Evolutionary conservation across 305 asterid genomes (phyloP).

Genomic region (Fraxinus velutina): DNA sequence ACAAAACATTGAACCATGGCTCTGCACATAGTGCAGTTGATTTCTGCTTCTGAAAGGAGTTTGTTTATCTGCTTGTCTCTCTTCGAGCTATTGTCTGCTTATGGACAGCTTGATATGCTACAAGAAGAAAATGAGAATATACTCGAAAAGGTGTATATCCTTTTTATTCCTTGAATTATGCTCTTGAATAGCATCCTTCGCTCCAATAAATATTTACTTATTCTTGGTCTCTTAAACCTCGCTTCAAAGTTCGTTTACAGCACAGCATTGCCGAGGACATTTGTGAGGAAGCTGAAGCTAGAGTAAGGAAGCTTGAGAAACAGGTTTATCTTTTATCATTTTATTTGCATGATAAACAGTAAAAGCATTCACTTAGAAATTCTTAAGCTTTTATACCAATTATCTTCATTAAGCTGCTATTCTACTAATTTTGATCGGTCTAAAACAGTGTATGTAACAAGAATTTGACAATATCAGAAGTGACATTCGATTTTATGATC

Average conservation of each 20-base stretch:
- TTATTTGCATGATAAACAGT: background rate
- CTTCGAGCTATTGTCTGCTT: conserved; percentile 33
- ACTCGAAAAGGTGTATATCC: conserved; percentile 57
- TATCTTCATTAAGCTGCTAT: background rate
- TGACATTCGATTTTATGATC: background rate
- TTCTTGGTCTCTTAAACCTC: conserved; percentile 21
- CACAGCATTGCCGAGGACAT: conserved; percentile 70
- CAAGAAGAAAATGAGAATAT: conserved; percentile 85
- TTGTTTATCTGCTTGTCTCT: conserved; percentile 15
- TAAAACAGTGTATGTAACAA: background rate
- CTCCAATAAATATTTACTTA: conserved; percentile 20
- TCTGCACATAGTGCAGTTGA: conserved; percentile 16
- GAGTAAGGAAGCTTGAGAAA: conserved; percentile 52
- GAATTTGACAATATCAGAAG: background rate
- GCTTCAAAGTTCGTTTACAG: conserved; percentile 30
- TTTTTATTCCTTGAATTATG: conserved; percentile 18
- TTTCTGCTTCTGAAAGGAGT: background rate
- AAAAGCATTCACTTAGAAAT: background rate
- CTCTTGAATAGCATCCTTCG: conserved; percentile 7
- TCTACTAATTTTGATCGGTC: background rate
- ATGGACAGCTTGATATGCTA: conserved; percentile 72
- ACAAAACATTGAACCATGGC: background rate
- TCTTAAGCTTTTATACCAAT: background rate
- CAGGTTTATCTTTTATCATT: no score
- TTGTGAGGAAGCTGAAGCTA: conserved; percentile 72